A percentile compares a stretch with the other conserved stretches of the same genome.
Evolutionary conservation across 2,329 filamentous ascomycete species (phyloP).

Genomic region (Penicillium aurantiogriseum): DNA sequence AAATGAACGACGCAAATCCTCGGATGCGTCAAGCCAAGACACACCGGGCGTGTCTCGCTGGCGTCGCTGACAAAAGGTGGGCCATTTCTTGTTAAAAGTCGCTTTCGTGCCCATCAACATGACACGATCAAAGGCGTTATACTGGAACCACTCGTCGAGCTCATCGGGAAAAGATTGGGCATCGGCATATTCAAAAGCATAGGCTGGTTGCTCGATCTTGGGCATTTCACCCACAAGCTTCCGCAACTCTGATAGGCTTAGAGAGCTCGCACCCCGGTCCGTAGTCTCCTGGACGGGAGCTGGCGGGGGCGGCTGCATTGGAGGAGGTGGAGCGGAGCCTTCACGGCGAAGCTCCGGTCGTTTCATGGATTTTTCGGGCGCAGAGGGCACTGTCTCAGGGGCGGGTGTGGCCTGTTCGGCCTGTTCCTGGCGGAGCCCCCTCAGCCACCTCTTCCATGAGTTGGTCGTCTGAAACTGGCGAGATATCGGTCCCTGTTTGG

Average conservation of each 20-base stretch:
- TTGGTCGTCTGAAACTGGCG: conserved; percentile 45
- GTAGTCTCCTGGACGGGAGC: conserved; percentile 42
- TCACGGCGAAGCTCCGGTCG: conserved; percentile 42
- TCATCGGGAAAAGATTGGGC: conserved; percentile 76
- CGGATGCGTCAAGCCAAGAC: conserved; percentile 66
- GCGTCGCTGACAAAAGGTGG: conserved; percentile 48
- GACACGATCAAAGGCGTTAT: conserved; percentile 80
- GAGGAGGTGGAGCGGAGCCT: conserved; percentile 42
- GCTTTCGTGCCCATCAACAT: conserved; percentile 72
- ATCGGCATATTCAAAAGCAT: conserved; percentile 82
- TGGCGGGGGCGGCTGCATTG: conserved; percentile 47
- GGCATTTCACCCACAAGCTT: conserved; percentile 73
- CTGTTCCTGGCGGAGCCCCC: conserved; percentile 38
- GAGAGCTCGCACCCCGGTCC: conserved; percentile 59
- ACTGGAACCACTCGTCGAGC: conserved; percentile 96
- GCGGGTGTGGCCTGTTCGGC: conserved; percentile 22
- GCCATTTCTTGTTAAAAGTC: conserved; percentile 76
- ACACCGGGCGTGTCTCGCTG: conserved; percentile 40
- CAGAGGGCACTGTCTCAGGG: conserved; percentile 12
- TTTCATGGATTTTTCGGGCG: conserved; percentile 19
- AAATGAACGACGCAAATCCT: conserved; percentile 49
- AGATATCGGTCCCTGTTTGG: conserved; percentile 48
- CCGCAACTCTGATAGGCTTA: conserved; percentile 71
- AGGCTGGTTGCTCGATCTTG: conserved; percentile 66
- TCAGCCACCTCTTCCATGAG: conserved; percentile 44